These are phyloP conservation scores for Akebia trifoliata DNA, from an alignment of 164 flowering plant species.

Conservation along the genomic window DNA sequence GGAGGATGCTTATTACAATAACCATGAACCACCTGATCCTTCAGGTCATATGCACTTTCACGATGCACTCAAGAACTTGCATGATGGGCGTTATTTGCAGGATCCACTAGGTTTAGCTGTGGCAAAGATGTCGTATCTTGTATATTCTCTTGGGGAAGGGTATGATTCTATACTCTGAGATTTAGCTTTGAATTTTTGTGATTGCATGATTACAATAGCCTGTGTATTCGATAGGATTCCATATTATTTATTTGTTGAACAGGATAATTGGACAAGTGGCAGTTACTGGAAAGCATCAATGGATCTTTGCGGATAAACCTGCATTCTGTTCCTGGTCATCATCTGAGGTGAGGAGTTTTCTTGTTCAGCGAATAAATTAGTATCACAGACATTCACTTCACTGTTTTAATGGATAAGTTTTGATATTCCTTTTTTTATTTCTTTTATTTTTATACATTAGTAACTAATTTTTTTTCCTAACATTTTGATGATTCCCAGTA, in stretches of 20 bases:
- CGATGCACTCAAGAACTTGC: conserved; percentile 23
- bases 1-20: conserved; percentile 69
- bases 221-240: not conserved
- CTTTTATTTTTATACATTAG: not conserved
- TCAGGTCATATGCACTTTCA: conserved; percentile 20
- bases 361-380: not conserved
- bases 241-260: conserved; percentile 19
- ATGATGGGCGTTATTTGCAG: conserved; percentile 33
- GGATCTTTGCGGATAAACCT: conserved; percentile 51
- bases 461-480: not conserved
- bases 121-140: conserved; percentile 72
- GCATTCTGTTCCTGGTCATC: conserved; percentile 26
- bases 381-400: not conserved
- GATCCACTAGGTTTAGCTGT: conserved; percentile 60
- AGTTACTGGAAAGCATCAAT: conserved; percentile 56
- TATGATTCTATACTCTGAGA: conserved; percentile 23
- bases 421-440: not conserved
- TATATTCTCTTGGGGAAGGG: conserved; percentile 82
- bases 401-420: not conserved
- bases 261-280: conserved; percentile 82
- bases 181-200: not conserved
- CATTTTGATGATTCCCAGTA: conserved; percentile 25
- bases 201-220: not conserved
- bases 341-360: conserved; percentile 40
- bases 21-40: conserved; percentile 29